Evolutionary conservation across 108 stramenopile species (phyloP).

Genomic region (Skeletonema potamos): DNA sequence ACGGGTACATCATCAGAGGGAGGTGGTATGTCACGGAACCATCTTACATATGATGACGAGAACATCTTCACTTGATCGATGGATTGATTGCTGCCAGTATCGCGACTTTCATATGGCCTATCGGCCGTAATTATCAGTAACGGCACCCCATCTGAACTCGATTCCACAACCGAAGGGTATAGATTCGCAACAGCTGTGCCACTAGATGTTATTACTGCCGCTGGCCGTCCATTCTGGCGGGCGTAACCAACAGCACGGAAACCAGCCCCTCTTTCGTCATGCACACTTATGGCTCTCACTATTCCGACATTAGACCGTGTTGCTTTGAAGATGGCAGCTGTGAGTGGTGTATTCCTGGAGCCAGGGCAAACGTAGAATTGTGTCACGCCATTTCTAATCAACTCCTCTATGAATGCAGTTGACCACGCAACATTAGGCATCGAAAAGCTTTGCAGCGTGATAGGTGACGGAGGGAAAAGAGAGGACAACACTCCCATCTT

Average conservation of each 20-base stretch:
- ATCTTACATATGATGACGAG: conserved; percentile 73
- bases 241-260: conserved; percentile 91
- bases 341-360: conserved; percentile 89
- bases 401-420: conserved; percentile 87
- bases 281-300: conserved; percentile 71
- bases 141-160: conserved; percentile 79
- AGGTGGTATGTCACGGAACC: conserved; percentile 87
- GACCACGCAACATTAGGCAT: conserved; percentile 90
- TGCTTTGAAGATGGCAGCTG: conserved; percentile 71
- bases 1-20: conserved; percentile 85
- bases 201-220: conserved; percentile 87
- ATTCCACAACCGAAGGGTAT: conserved; percentile 88
- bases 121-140: conserved; percentile 90
- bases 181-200: conserved; percentile 94
- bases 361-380: conserved; percentile 91
- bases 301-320: conserved; percentile 63
- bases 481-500: conserved; percentile 80
- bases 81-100: conserved; percentile 92
- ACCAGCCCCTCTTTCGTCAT: conserved; percentile 93
- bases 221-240: conserved; percentile 67
- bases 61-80: conserved; percentile 89
- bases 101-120: conserved; percentile 88
- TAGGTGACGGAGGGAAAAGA: conserved; percentile 75
- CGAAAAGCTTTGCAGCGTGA: conserved; percentile 63
- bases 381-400: conserved; percentile 79